Evolutionary conservation across 352 stramenopile genomes (phyloP), one percentile per base, ranked within the genome.

Genomic region (Phytopythium kandeliae): DNA sequence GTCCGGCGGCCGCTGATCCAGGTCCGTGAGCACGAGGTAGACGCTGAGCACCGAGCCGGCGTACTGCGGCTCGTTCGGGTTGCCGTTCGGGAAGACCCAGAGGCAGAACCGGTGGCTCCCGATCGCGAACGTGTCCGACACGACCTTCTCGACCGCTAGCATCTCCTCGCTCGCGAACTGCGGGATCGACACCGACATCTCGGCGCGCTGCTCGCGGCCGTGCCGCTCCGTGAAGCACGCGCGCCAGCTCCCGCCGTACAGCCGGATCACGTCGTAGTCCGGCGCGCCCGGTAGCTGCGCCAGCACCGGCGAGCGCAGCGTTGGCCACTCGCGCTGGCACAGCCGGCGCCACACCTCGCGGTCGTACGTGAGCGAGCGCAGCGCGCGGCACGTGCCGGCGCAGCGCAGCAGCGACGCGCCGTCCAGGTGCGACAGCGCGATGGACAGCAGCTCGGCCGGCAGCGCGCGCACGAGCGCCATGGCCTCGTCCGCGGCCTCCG

Each of bases 21-120:
- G 58, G 47, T 90, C 78, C 7, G 78, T 89, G 55, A 91, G 69
- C 46, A 92, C 82, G 0, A 92, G 64, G 60, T 92, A 92, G 33
- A 88, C 79, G 51, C 74, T 88, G 37, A 92, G 71, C 24, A 86
- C 74, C 1, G 65, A 63, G 26, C 69, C 74, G 5, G 75, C 65
- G 54, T 92, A 91, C 55, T 87, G 68, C 10, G 59, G 62, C 43
- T 91, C 79, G 57, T 92, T 87, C 19, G 75, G 77, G 48, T 92
- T 92, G n/a, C 82, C 79, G 28, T 80, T 73, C 7, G 82, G 78
- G 48, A 91, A 89, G 12, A 91, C 67, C 79, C 79, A 91, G 19
- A 91, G 54, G 31, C 79, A 92, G 46, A 92, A 92, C 25, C 55
- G 77, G 55, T 92, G 78, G 26, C 81, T 69, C 11, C 71, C 71